Evolutionary conservation across 148 eudicot genomes (phyloP).

Genomic region (Rhododendron griersonianum): DNA sequence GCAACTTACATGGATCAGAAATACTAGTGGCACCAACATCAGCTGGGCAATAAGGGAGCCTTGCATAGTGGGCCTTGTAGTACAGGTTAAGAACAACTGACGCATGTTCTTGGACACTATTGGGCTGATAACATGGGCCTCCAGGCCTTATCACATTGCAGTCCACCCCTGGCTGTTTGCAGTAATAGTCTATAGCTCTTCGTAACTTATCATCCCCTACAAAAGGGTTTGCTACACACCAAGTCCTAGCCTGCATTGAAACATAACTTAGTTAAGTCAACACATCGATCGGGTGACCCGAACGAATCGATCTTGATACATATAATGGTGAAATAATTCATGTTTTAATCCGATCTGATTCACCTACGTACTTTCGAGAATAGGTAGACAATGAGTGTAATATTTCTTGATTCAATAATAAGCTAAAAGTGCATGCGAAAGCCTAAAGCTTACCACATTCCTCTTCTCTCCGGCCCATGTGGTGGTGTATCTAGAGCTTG

Average conservation of each 20-base stretch:
- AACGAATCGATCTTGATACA: background rate
- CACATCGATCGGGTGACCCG: background rate
- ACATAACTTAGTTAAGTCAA: background rate
- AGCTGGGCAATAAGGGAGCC: too few species aligned
- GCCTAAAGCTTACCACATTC: background rate
- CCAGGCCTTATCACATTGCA: background rate
- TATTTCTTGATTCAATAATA: background rate
- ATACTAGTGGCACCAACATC: too few species aligned
- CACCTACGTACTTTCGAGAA: background rate
- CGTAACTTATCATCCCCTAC: background rate
- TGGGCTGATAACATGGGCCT: background rate
- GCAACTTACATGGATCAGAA: background rate
- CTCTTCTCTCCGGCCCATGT: background rate
- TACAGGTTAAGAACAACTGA: background rate
- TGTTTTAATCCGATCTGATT: background rate
- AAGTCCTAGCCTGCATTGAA: background rate
- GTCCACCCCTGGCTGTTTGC: background rate
- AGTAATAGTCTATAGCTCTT: background rate
- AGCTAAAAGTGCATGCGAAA: background rate
- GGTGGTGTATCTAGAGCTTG: background rate
- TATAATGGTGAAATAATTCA: background rate
- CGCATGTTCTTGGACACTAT: background rate
- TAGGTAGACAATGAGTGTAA: too few species aligned
- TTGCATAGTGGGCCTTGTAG: background rate
- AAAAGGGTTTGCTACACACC: background rate